These are phyloP conservation scores for Candida incommunis DNA, from an alignment of 805 yeast genomes.

Conservation along the genomic window DNA sequence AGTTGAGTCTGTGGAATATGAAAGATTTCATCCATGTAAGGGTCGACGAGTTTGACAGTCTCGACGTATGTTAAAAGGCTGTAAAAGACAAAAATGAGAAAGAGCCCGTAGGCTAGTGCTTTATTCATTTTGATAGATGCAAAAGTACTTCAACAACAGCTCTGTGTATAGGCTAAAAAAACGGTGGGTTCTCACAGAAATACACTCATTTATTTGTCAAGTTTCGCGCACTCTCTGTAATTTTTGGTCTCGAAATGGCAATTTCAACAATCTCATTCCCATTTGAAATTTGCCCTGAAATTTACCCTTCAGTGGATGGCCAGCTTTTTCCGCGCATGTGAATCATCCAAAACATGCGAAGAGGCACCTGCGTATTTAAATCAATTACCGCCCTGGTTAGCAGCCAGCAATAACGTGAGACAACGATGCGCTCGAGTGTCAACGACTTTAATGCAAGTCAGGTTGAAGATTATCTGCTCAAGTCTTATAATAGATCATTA, in stretches of 20 bases:
- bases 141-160: too few relatives aligned
- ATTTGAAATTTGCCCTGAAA: too few relatives aligned
- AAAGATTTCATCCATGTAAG: slow-evolving; percentile 58
- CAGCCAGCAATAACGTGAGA: neutral
- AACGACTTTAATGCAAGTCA: slow-evolving; percentile 9
- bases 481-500: slow-evolving; percentile 7
- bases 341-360: too few relatives aligned
- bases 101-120: neutral
- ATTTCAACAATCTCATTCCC: too few relatives aligned
- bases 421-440: slow-evolving; percentile 2
- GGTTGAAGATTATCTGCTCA: slow-evolving; percentile 7
- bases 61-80: neutral
- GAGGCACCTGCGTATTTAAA: too few relatives aligned
- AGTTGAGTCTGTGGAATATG: slow-evolving; percentile 68
- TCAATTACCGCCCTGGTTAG: neutral
- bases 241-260: too few relatives aligned
- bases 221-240: too few relatives aligned
- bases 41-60: slow-evolving; percentile 2
- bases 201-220: too few relatives aligned
- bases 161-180: too few relatives aligned
- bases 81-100: neutral
- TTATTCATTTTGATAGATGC: neutral
- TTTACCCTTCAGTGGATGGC: too few relatives aligned
- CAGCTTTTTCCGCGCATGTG: too few relatives aligned
- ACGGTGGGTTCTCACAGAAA: too few relatives aligned